Conservation (phyloP, 179 eudicot genomes). For the Corrigiola litoralis region DNA sequence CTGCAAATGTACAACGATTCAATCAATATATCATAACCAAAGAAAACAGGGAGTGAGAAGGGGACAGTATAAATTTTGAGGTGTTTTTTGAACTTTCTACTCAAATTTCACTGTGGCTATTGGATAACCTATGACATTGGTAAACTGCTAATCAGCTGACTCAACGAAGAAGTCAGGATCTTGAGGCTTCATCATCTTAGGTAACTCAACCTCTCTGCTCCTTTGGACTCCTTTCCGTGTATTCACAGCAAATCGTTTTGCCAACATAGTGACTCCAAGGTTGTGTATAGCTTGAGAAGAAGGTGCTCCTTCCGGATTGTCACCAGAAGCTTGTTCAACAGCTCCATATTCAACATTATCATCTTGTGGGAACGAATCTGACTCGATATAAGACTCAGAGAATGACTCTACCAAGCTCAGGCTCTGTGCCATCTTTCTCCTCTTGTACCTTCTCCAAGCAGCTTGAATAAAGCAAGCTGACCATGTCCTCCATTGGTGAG, state of each 20-base stretch:
- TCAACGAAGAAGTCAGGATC: constrained; percentile 34
- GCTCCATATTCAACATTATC: constrained; percentile 18
- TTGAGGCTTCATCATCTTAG: constrained; percentile 46
- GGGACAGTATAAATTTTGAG: neutral
- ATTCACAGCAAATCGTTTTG: constrained; percentile 49
- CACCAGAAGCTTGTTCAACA: constrained; percentile 17
- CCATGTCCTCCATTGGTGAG: constrained; percentile 87
- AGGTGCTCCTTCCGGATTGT: constrained; percentile 2
- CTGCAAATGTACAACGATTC: constrained; percentile 24
- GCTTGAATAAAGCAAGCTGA: constrained; percentile 79
- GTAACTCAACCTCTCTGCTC: constrained; percentile 37
- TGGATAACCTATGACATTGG: neutral
- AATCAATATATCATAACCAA: neutral
- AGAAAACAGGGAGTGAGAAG: neutral
- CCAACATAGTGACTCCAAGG: constrained; percentile 31
- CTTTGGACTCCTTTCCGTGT: constrained; percentile 50
- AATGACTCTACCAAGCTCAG: constrained; percentile 38
- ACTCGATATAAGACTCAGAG: constrained; percentile 26
- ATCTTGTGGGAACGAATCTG: constrained; percentile 13
- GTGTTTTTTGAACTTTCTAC: neutral
- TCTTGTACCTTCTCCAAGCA: constrained; percentile 63
- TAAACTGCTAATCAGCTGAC: constrained; percentile 3
- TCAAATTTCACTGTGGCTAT: neutral
- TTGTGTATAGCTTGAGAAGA: constrained; percentile 31
- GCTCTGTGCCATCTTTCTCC: constrained; percentile 40